These are phyloP conservation scores for Penstemon eatonii DNA, from an alignment of 257 asterid species.

Conservation along the genomic window DNA sequence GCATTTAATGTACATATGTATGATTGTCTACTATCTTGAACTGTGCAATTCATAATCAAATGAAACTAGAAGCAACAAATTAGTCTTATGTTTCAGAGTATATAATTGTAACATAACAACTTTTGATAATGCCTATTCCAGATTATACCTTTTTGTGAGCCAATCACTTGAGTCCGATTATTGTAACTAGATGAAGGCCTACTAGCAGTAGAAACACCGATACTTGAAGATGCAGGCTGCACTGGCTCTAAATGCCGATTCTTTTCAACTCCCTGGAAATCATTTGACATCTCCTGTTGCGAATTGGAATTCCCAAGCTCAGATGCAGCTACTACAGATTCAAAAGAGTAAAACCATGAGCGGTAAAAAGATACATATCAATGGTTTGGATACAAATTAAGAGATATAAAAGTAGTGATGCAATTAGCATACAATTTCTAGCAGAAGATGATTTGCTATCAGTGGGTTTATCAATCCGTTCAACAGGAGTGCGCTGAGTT, in stretches of 20 bases:
- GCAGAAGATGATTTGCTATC: conserved; percentile 45
- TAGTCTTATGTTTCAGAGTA: conserved; percentile 14
- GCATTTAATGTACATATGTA: conserved; percentile 15
- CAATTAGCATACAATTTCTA: conserved; percentile 37
- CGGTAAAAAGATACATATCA: conserved; percentile 18
- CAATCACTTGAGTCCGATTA: conserved; percentile 62
- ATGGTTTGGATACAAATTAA: conserved; percentile 8
- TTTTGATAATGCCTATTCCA: conserved; percentile 24
- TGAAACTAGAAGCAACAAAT: conserved; percentile 12
- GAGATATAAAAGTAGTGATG: conserved; percentile 7
- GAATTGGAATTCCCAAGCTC: conserved; percentile 42
- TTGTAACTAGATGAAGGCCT: conserved; percentile 75
- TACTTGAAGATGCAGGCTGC: conserved; percentile 46
- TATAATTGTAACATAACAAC: conserved; percentile 15
- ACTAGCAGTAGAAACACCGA: conserved; percentile 49
- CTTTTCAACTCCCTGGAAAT: conserved; percentile 52
- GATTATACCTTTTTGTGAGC: conserved; percentile 64
- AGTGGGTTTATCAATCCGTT: conserved; percentile 35
- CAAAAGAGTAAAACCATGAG: conserved; percentile 30
- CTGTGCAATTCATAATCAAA: conserved; percentile 17
- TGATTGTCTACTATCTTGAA: conserved; percentile 1
- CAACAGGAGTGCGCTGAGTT: conserved; percentile 35
- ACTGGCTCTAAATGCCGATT: conserved; percentile 50
- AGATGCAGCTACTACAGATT: conserved; percentile 39
- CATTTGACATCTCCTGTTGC: conserved; percentile 48